phyloP scores from a whole-genome alignment of 164 flowering plant genomes.

The Dillenia suffruticosa region DNA sequence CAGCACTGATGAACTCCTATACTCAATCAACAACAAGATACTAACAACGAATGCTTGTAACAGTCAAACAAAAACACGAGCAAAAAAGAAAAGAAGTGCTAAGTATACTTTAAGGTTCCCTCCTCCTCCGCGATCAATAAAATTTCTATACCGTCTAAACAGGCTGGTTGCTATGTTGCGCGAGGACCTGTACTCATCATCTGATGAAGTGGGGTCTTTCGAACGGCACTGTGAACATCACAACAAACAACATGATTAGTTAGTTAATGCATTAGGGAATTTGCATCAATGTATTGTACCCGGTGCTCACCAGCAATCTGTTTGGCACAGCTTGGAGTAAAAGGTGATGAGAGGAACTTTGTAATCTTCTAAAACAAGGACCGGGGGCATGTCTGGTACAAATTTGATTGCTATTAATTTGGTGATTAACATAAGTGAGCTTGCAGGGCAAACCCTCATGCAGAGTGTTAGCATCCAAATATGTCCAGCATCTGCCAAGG shows the following conservation, averaged over 20 bases:
- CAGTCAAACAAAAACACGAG: neutral
- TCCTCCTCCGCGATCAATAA: slow-evolving; percentile 83
- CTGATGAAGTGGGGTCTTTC: slow-evolving; percentile 45
- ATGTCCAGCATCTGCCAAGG: slow-evolving; percentile 22
- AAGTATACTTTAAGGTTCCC: slow-evolving; percentile 78
- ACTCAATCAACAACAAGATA: neutral
- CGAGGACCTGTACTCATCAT: slow-evolving; percentile 91
- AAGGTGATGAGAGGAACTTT: slow-evolving; percentile 20
- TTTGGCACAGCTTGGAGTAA: slow-evolving; percentile 27
- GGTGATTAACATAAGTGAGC: slow-evolving; percentile 23
- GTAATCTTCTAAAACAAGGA: slow-evolving; percentile 18
- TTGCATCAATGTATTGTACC: neutral
- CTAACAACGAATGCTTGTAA: neutral
- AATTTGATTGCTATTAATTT: slow-evolving; percentile 3
- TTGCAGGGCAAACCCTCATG: slow-evolving; percentile 22
- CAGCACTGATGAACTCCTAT: slow-evolving; percentile 92
- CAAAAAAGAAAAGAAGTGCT: slow-evolving; percentile 8
- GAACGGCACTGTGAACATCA: slow-evolving; percentile 39
- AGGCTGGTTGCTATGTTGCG: slow-evolving; percentile 88
- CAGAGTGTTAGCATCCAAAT: slow-evolving; percentile 20
- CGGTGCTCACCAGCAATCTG: slow-evolving; percentile 49
- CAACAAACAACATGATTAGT: neutral
- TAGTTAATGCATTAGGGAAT: neutral
- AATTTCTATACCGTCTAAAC: slow-evolving; percentile 74
- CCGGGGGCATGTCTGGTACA: neutral